phyloP scores from a whole-genome alignment of 352 stramenopile species.

The Pythium plurisporium region DNA sequence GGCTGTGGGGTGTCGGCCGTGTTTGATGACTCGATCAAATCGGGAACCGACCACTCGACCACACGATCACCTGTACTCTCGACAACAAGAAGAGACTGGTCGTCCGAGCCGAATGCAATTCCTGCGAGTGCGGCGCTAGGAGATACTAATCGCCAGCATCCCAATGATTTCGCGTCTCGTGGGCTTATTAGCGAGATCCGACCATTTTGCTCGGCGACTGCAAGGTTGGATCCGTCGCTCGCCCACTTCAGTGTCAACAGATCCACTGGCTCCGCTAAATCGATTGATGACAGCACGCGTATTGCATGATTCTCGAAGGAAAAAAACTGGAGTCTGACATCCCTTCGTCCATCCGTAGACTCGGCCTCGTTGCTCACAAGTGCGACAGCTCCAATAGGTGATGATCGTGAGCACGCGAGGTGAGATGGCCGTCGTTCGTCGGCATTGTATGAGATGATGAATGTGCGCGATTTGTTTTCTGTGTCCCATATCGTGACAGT shows the following conservation, averaged over 20 bases:
- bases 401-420: constrained; percentile 6
- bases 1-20: neutral
- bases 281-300: constrained; percentile 11
- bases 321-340: constrained; percentile 20
- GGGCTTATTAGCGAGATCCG: constrained; percentile 3
- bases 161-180: neutral
- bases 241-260: constrained; percentile 4
- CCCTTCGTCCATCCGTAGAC: neutral
- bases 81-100: neutral
- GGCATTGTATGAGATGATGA: constrained; percentile 17
- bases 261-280: neutral
- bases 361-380: neutral
- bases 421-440: constrained; percentile 8
- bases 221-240: constrained; percentile 6
- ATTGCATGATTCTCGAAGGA: constrained; percentile 14
- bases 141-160: neutral
- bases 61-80: neutral
- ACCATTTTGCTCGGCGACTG: neutral
- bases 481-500: constrained; percentile 22
- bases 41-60: neutral
- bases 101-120: neutral
- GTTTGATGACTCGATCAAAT: neutral
- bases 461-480: neutral
- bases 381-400: constrained; percentile 8
- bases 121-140: neutral